These are phyloP conservation scores for Nemania serpens DNA, from an alignment of 2,329 filamentous ascomycete species.

Conservation along the genomic window DNA sequence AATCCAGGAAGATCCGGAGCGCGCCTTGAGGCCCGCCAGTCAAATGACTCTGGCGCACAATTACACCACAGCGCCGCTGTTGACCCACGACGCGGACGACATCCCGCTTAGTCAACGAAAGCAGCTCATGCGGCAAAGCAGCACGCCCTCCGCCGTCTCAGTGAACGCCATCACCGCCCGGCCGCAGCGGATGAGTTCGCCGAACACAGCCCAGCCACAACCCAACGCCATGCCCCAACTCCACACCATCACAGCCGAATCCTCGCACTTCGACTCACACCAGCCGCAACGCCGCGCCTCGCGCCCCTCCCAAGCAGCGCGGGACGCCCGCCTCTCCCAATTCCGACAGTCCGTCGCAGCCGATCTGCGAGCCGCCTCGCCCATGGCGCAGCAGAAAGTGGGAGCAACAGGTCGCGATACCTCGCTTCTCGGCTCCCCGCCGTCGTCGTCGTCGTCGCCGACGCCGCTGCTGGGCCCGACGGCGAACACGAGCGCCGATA, in stretches of 20 bases:
- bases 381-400: conserved; percentile 39
- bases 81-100: conserved; percentile 62
- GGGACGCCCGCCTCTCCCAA: conserved; percentile 65
- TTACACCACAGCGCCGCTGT: conserved; percentile 40
- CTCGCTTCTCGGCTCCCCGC: conserved; percentile 40
- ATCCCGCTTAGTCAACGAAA: conserved; percentile 73
- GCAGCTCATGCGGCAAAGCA: conserved; percentile 61
- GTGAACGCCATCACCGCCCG: conserved; percentile 21
- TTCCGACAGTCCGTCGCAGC: conserved; percentile 70
- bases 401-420: conserved; percentile 45
- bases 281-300: conserved; percentile 56
- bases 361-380: conserved; percentile 57
- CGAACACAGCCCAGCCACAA: conserved; percentile 1
- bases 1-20: conserved; percentile 34
- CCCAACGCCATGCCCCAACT: conserved; percentile 19
- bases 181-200: conserved; percentile 15
- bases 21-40: conserved; percentile 39
- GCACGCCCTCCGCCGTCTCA: conserved; percentile 42
- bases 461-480: conserved; percentile 33
- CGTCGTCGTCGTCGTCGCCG: conserved; percentile 41
- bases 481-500: conserved; percentile 45
- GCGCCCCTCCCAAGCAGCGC: conserved; percentile 48
- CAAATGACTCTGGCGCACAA: conserved; percentile 50
- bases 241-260: conserved; percentile 42
- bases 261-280: conserved; percentile 56